Conservation (phyloP, 352 stramenopile species). For the Phytophthora aleatoria region DNA sequence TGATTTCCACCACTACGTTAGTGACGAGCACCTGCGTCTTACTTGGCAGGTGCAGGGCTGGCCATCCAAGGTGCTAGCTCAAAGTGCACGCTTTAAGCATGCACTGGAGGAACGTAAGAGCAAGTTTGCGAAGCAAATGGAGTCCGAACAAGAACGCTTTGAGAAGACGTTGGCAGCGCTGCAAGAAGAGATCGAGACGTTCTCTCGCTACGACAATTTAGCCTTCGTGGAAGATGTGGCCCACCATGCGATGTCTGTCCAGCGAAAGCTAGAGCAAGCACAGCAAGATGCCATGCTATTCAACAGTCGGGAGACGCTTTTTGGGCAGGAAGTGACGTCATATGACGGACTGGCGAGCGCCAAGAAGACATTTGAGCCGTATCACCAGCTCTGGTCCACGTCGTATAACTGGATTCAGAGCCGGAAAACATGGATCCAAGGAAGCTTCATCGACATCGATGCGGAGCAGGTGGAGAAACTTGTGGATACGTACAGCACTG, state of each 20-base stretch:
- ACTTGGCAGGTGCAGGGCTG: conserved; percentile 92
- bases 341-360: conserved; percentile 88
- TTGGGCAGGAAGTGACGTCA: conserved; percentile 88
- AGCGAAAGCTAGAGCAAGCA: conserved; percentile 89
- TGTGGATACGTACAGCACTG: conserved; percentile 83
- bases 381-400: conserved; percentile 92
- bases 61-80: conserved; percentile 88
- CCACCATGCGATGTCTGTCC: conserved; percentile 84
- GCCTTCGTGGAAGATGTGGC: conserved; percentile 88
- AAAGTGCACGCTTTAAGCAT: conserved; percentile 79
- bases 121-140: conserved; percentile 93
- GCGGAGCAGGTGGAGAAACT: conserved; percentile 92
- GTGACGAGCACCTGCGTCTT: conserved; percentile 84
- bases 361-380: conserved; percentile 95
- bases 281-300: conserved; percentile 92
- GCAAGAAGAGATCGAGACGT: conserved; percentile 90
- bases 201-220: conserved; percentile 88
- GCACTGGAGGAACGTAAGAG: conserved; percentile 82
- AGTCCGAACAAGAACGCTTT: conserved; percentile 93
- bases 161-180: conserved; percentile 83
- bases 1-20: conserved; percentile 83
- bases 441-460: conserved; percentile 90
- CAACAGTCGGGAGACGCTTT: conserved; percentile 92
- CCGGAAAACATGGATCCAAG: conserved; percentile 92
- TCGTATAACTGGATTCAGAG: conserved; percentile 92